These are phyloP conservation scores for Boletus subcaerulescens DNA, from an alignment of 768 basidiomycete species.

Conservation along the genomic window DNA sequence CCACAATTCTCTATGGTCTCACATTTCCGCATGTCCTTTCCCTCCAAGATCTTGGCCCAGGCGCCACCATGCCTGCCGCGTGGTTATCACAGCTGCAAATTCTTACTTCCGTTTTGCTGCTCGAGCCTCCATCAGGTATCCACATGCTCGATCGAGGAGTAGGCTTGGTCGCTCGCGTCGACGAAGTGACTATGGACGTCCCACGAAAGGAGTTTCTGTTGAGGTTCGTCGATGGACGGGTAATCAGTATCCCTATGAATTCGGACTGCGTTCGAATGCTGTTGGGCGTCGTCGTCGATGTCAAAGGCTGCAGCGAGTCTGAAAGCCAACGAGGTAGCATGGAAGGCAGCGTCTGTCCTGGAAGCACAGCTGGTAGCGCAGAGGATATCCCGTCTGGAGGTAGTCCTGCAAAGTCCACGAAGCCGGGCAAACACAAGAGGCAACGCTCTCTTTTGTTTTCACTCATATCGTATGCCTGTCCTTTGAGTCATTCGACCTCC, in stretches of 20 bases:
- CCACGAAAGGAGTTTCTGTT: constrained; percentile 44
- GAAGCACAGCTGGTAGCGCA: constrained; percentile 13
- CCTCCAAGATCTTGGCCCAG: constrained; percentile 31
- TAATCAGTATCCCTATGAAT: constrained; percentile 48
- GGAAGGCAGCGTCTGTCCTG: constrained; percentile 27
- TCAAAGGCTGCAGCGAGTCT: constrained; percentile 45
- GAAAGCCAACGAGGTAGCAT: constrained; percentile 30
- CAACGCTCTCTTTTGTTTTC: constrained; percentile 70
- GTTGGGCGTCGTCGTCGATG: constrained; percentile 49
- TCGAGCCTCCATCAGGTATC: constrained; percentile 49
- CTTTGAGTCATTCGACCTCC: not conserved
- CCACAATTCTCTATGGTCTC: constrained; percentile 59
- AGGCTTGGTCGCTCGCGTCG: constrained; percentile 51
- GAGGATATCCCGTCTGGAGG: constrained; percentile 15
- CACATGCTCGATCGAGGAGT: constrained; percentile 62
- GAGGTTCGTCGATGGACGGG: constrained; percentile 55
- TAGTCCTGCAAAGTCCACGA: constrained; percentile 29
- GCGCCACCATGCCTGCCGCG: constrained; percentile 39
- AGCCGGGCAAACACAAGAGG: constrained; percentile 56
- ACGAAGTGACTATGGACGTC: constrained; percentile 64
- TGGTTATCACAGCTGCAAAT: constrained; percentile 57
- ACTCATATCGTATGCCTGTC: constrained; percentile 49
- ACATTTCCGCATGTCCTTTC: constrained; percentile 45
- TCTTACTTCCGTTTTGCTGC: constrained; percentile 46
- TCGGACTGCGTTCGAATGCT: constrained; percentile 44